Evolutionary conservation across 495 filamentous ascomycete genomes (phyloP), one percentile per base, ranked within the genome.

Genomic region (Hyaloscypha bicolor): DNA sequence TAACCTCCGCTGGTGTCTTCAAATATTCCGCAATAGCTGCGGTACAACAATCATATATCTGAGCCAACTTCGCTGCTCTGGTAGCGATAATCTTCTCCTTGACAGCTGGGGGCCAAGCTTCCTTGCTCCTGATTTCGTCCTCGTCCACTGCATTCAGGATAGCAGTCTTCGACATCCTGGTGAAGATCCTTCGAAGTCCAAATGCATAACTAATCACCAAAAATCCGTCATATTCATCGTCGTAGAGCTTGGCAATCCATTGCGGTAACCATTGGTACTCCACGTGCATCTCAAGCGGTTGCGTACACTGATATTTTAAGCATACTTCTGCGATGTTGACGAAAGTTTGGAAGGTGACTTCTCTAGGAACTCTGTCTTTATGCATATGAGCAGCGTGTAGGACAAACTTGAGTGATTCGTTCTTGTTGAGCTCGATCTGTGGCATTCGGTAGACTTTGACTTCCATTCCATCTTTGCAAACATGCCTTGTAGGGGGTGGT

Each of bases 371-470:
- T 56, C 75, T 72, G 32, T 75, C 68, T 19, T 72, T 74, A 59
- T 78, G 79, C 74, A 80, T 80, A 65, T 81, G 79, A 8, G 77
- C 78, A 14, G 78, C 78, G 57, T 77, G 75, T 11, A 81, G 78
- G 14, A 81, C 63, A 14, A 76, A 77, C 31, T 73, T 76, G 30
- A 81, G 59, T 1, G 78, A 63, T 6, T 72, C 68, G 31, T 75
- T 31, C 11, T 66, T 71, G 57, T 79, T 78, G 33, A 71, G 67
- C 56, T 80, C 78, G 2, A 72, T 65, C 69, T 80, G 77, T 52
- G 78, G 77, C 79, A 81, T 80, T 3, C 73, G 75, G 48, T 76
- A 79, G 21, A 79, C 59, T 62, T 69, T 72, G 3, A 75, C 74
- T 61, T 71, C 70, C 53, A 68, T 73, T 9, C 75, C 72, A 59